Percentiles rank a stretch among this genome's conserved stretches.
phyloP scores from a whole-genome alignment of 1,284 basidiomycete species.

The Earliella scabrosa region DNA sequence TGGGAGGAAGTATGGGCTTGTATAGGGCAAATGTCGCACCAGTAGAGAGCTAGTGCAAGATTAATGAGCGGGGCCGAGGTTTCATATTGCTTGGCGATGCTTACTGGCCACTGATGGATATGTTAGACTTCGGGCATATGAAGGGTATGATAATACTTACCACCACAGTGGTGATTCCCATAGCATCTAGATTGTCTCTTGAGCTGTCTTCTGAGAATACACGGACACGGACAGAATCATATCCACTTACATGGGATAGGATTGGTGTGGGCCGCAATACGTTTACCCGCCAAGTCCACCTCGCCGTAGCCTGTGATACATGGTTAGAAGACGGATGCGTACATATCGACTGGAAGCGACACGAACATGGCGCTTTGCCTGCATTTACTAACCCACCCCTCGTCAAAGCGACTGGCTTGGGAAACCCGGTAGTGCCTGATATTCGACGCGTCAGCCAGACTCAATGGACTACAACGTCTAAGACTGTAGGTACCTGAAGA shows the following conservation, averaged over 20 bases:
- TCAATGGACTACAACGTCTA: background rate
- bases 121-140: no score
- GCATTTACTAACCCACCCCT: slow-evolving; percentile 14
- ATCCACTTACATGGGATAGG: slow-evolving; percentile 23
- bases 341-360: slow-evolving; percentile 1
- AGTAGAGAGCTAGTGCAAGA: slow-evolving; percentile 31
- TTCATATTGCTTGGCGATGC: no score
- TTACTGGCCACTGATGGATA: slow-evolving; percentile 13
- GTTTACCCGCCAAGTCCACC: slow-evolving; percentile 12
- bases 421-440: slow-evolving; percentile 32
- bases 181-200: slow-evolving; percentile 18
- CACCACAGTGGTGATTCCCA: slow-evolving; percentile 21
- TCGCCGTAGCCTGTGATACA: slow-evolving; percentile 28
- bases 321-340: no score
- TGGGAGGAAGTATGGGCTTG: slow-evolving; percentile 27
- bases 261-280: slow-evolving; percentile 27
- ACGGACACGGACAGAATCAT: background rate
- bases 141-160: no score
- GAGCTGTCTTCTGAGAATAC: background rate
- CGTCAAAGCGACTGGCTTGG: slow-evolving; percentile 30
- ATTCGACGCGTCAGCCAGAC: background rate
- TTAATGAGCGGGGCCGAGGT: no score
- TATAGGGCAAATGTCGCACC: slow-evolving; percentile 33
- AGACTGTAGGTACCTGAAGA: slow-evolving; percentile 35
- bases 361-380: slow-evolving; percentile 13